phyloP scores from a whole-genome alignment of 2,329 filamentous ascomycete species.

The Aspergillus texensis region DNA sequence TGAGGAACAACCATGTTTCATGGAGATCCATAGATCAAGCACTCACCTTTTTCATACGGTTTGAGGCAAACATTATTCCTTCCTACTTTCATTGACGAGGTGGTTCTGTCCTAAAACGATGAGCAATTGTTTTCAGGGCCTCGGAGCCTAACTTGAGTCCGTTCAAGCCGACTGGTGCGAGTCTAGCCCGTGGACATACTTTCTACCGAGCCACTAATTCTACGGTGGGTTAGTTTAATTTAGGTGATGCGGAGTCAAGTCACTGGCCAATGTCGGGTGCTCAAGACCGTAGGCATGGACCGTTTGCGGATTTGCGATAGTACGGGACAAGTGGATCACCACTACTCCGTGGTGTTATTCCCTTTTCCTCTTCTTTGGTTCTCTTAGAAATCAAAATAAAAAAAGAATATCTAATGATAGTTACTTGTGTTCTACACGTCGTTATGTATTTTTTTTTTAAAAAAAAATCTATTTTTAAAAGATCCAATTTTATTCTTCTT shows the following conservation, averaged over 20 bases:
- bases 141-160: conserved; percentile 15
- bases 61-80: background rate
- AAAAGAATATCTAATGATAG: background rate
- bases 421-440: background rate
- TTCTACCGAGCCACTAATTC: background rate
- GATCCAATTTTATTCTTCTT: no score
- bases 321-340: background rate
- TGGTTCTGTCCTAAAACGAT: conserved; percentile 7
- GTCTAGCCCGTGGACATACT: background rate
- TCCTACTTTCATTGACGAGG: no score
- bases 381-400: background rate
- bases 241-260: background rate
- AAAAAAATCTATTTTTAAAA: background rate
- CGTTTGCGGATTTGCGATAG: conserved; percentile 1
- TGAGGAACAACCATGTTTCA: background rate
- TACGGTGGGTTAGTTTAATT: background rate
- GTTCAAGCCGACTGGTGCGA: conserved; percentile 1
- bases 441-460: background rate
- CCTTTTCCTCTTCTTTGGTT: background rate
- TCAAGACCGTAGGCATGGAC: background rate
- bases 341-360: background rate
- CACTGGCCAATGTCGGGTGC: background rate
- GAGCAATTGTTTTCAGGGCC: conserved; percentile 10
- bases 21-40: background rate
- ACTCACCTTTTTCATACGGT: background rate